Evolutionary conservation across 108 stramenopile species (phyloP).

Genomic region (Halocafeteria seosinensis): DNA sequence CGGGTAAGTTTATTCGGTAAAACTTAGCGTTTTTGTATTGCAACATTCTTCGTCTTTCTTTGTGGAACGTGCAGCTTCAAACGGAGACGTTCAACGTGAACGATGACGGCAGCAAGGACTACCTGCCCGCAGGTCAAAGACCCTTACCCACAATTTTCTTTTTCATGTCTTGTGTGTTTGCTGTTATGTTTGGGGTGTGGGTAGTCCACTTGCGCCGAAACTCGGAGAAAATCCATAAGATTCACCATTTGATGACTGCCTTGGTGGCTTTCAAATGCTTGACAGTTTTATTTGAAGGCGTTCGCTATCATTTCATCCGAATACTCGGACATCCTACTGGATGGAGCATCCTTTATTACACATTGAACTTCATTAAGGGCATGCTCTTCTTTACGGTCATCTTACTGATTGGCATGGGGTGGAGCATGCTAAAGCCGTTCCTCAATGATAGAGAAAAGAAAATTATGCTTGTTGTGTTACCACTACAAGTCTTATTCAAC

Average conservation of each 20-base stretch:
- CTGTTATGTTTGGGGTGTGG: slow-evolving; percentile 50
- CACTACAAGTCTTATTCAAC: slow-evolving; percentile 77
- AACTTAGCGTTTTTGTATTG: too few species aligned
- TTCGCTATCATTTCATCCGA: slow-evolving; percentile 70
- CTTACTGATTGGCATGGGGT: slow-evolving; percentile 83
- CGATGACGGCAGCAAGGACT: too few species aligned
- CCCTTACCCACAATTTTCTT: slow-evolving; percentile 60
- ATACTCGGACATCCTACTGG: slow-evolving; percentile 65
- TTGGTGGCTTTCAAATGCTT: slow-evolving; percentile 59
- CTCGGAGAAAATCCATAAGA: slow-evolving; percentile 52
- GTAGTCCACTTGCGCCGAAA: slow-evolving; percentile 37
- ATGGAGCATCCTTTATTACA: slow-evolving; percentile 60
- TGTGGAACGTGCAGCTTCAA: too few species aligned
- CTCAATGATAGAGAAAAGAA: slow-evolving; percentile 62
- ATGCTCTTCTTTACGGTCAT: slow-evolving; percentile 75
- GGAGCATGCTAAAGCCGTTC: slow-evolving; percentile 78
- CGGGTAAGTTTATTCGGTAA: too few species aligned
- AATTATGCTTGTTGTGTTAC: slow-evolving; percentile 58
- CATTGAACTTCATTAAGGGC: slow-evolving; percentile 57
- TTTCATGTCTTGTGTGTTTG: slow-evolving; percentile 53
- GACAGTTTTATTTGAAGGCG: slow-evolving; percentile 59
- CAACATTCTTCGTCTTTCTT: too few species aligned
- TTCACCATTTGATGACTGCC: slow-evolving; percentile 77
- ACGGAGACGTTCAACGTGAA: too few species aligned
- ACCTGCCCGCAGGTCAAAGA: slow-evolving; percentile 73